Evolutionary conservation across 2,329 filamentous ascomycete genomes (phyloP).

Genomic region (Colletotrichum sansevieriae): DNA sequence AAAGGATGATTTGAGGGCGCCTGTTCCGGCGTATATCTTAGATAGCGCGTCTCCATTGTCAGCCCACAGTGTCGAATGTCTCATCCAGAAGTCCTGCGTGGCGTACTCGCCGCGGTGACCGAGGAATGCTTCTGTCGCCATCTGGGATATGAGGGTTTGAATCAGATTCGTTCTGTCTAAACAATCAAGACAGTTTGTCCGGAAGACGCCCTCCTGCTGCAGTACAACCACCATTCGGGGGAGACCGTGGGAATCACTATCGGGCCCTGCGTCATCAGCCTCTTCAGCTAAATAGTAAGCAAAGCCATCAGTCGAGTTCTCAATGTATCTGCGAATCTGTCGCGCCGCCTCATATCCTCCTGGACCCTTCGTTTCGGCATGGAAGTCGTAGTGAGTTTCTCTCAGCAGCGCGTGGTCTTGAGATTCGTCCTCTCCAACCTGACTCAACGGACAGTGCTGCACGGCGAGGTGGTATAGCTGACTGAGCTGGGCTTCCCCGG

Average conservation of each 20-base stretch:
- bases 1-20: constrained; percentile 94
- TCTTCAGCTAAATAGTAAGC: constrained; percentile 92
- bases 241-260: constrained; percentile 50
- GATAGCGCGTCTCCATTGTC: constrained; percentile 96
- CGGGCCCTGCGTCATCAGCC: constrained; percentile 65
- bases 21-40: constrained; percentile 96
- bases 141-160: constrained; percentile 94
- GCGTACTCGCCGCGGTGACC: constrained; percentile 77
- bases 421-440: constrained; percentile 65
- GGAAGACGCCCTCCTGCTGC: constrained; percentile 95
- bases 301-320: constrained; percentile 85
- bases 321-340: constrained; percentile 83
- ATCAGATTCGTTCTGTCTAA: constrained; percentile 96
- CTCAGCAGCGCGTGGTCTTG: constrained; percentile 81
- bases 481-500: constrained; percentile 87
- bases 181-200: constrained; percentile 96
- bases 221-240: constrained; percentile 75
- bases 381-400: constrained; percentile 94
- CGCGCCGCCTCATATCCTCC: constrained; percentile 92
- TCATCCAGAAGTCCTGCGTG: constrained; percentile 87
- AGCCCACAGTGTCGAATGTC: constrained; percentile 94
- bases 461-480: constrained; percentile 84
- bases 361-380: constrained; percentile 90
- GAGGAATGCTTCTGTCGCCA: constrained; percentile 90
- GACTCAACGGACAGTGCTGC: constrained; percentile 78